These are phyloP conservation scores for Phlebiopsis gigantea DNA, from an alignment of 768 basidiomycete species.

Conservation along the genomic window DNA sequence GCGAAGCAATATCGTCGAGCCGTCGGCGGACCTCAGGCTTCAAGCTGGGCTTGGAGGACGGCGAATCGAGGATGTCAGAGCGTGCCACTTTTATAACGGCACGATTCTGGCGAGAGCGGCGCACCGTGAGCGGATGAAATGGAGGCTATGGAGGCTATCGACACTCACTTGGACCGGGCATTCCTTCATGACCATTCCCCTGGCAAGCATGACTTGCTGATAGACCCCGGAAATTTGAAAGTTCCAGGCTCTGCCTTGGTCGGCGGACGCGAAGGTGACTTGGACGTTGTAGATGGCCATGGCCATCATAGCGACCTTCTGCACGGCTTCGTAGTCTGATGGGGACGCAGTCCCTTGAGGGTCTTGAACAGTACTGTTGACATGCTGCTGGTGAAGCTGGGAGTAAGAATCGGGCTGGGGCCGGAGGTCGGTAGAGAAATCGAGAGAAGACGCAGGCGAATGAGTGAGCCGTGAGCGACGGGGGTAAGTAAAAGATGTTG, in stretches of 20 bases:
- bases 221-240: slow-evolving; percentile 89
- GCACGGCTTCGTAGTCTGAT: slow-evolving; percentile 66
- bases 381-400: slow-evolving; percentile 30
- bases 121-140: slow-evolving; percentile 10
- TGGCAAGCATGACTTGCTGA: slow-evolving; percentile 87
- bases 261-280: slow-evolving; percentile 70
- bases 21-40: slow-evolving; percentile 78
- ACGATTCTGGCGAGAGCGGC: slow-evolving; percentile 53
- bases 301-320: slow-evolving; percentile 68
- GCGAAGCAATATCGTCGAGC: slow-evolving; percentile 91
- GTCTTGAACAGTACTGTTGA: slow-evolving; percentile 25
- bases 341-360: slow-evolving; percentile 29
- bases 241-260: slow-evolving; percentile 75
- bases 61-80: slow-evolving; percentile 88
- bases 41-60: slow-evolving; percentile 69
- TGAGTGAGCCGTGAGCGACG: slow-evolving; percentile 70
- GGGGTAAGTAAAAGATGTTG: slow-evolving; percentile 89
- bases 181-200: slow-evolving; percentile 86
- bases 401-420: slow-evolving; percentile 27
- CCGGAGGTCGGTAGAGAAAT: slow-evolving; percentile 51
- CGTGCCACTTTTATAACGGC: slow-evolving; percentile 86
- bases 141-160: neutral
- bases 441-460: slow-evolving; percentile 58
- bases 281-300: slow-evolving; percentile 80
- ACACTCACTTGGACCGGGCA: slow-evolving; percentile 72